A percentile compares a stretch with the other conserved stretches of the same genome.
phyloP scores from a whole-genome alignment of 208 protist species.

The Polymyxa betae region DNA sequence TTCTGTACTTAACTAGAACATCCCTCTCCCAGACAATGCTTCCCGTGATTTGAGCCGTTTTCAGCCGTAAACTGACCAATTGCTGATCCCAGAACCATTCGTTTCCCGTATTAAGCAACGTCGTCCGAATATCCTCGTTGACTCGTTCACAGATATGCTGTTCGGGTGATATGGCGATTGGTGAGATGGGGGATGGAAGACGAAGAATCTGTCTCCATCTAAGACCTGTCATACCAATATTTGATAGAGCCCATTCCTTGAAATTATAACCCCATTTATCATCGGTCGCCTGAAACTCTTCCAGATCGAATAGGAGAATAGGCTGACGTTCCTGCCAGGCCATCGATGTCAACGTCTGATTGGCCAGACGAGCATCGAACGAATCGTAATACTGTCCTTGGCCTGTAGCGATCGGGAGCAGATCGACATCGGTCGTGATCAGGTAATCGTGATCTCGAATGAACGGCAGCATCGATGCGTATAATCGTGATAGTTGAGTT shows the following conservation, averaged over 20 bases:
- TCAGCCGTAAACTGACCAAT: not conserved
- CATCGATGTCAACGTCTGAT: too few relatives aligned
- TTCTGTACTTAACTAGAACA: not conserved
- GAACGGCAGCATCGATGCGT: not conserved
- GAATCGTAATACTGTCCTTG: not conserved
- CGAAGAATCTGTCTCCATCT: not conserved
- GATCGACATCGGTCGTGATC: not conserved
- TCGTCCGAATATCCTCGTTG: too few relatives aligned
- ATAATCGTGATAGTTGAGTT: not conserved
- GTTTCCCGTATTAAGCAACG: not conserved
- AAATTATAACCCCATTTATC: not conserved
- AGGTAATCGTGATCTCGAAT: not conserved
- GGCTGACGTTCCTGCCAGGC: not conserved
- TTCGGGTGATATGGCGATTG: too few relatives aligned
- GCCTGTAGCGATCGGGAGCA: not conserved
- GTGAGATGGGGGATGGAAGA: too few relatives aligned
- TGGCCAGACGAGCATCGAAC: too few relatives aligned
- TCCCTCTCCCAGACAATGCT: slow-evolving; percentile 6
- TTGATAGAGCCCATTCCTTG: not conserved
- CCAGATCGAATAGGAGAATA: not conserved
- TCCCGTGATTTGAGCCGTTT: not conserved
- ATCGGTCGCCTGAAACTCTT: not conserved
- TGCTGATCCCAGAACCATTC: not conserved
- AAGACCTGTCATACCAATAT: not conserved
- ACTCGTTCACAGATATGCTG: too few relatives aligned